Evolutionary conservation across 257 asterid genomes (phyloP), one percentile per base, ranked within the genome.

Genomic region (Henckelia pumila): DNA sequence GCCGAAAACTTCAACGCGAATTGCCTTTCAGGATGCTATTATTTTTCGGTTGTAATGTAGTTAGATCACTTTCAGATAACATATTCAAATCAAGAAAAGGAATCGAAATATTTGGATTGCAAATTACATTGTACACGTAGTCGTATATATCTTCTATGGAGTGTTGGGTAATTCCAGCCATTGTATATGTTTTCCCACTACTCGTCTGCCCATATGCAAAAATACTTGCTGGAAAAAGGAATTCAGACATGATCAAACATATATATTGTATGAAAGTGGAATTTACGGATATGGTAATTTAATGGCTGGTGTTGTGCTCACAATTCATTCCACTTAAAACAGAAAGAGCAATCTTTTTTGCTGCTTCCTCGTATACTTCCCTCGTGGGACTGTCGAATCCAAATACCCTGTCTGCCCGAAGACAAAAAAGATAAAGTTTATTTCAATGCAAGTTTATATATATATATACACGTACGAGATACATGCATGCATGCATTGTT

Each of bases 271-370:
- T 60, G 32, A 67, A 21, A 30, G 57, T 21, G 55, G 17, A 47
- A 47, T 16, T 47, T 14, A 47, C 21, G 55, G 55, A 17, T 17
- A 5, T 47, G 55, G 55, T 16, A 5, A n/a, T n/a, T n/a, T n/a
- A n/a, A 47, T 14, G 44, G 10, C 14, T 52, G 57, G 6, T 56
- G 3, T 28, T 28, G 30, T 58, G 74, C 99, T 86, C 79, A 94
- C 99, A 89, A 74, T 89, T 91, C 25, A 91, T 83, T 49, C 98
- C 98, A 70, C 84, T 78, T 52, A 89, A 75, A 58, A 87, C 99
- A 55, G 98, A 87, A 53, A 94, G 87, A 13, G 89, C 93, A 11
- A 91, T 78, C 66, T 77, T 86, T 76, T 89, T 94, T 5, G 99
- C 96, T 11, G 92, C 89, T 33, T 89, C 98, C 14, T 87, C 89